A percentile compares a stretch with the other conserved stretches of the same genome.
Evolutionary conservation across 2,329 filamentous ascomycete species (phyloP).

Genomic region (Trichoderma atroviride): DNA sequence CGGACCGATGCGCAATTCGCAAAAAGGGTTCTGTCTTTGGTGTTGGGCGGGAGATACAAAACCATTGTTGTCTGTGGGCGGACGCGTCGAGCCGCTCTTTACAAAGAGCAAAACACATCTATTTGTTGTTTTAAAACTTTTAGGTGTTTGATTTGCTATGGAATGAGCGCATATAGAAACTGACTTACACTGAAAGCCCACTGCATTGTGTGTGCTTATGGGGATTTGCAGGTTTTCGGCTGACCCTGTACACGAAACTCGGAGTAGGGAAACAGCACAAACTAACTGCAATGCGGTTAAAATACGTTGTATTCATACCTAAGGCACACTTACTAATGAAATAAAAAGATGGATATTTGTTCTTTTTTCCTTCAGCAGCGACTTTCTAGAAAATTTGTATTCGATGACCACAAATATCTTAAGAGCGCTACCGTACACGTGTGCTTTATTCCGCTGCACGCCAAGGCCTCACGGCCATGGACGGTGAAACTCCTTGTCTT

Average conservation of each 20-base stretch:
- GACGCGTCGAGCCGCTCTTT: conserved; percentile 27
- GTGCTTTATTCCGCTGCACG: neutral
- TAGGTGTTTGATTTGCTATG: neutral
- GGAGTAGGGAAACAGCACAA: neutral
- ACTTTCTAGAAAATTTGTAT: neutral
- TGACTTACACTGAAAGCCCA: neutral
- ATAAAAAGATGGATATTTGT: neutral
- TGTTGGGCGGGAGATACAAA: conserved; percentile 29
- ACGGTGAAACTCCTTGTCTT: no score
- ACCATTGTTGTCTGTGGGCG: conserved; percentile 26
- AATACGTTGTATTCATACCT: neutral
- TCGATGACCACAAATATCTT: neutral
- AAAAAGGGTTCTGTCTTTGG: conserved; percentile 24
- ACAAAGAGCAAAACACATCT: conserved; percentile 28
- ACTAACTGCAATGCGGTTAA: neutral
- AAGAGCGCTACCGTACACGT: neutral
- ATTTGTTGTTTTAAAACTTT: conserved; percentile 22
- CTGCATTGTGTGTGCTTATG: neutral
- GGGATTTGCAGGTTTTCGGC: neutral
- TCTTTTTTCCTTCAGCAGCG: neutral
- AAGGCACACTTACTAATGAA: neutral
- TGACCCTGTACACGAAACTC: neutral
- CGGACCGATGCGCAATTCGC: conserved; percentile 25
- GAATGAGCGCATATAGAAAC: neutral
- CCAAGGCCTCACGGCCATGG: neutral